These are phyloP conservation scores for Penicillium verhagenii DNA, from an alignment of 495 filamentous ascomycete species.

Conservation along the genomic window DNA sequence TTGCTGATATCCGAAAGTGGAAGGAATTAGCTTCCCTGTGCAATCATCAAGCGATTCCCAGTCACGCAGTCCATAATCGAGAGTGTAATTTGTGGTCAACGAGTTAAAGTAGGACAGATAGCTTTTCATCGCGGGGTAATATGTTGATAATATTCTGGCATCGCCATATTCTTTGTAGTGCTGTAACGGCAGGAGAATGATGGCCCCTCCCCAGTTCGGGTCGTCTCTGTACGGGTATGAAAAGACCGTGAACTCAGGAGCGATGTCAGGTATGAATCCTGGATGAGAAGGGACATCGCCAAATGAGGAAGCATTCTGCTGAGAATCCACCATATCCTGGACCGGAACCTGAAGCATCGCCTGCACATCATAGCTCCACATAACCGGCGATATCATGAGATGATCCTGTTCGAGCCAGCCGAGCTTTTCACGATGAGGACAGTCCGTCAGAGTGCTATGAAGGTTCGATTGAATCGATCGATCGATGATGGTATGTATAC, in stretches of 20 bases:
- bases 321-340: neutral
- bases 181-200: neutral
- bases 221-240: neutral
- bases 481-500: neutral
- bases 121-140: neutral
- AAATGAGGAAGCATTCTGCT: neutral
- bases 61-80: neutral
- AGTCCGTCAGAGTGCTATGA: neutral
- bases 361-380: neutral
- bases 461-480: neutral
- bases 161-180: neutral
- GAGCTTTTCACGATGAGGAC: neutral
- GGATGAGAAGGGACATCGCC: neutral
- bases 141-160: neutral
- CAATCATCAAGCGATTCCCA: neutral
- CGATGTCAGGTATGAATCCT: neutral
- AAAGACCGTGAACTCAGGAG: neutral
- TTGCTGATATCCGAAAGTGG: neutral
- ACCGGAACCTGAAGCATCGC: neutral
- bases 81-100: neutral
- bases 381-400: neutral
- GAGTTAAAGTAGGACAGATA: neutral
- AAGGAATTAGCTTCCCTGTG: neutral
- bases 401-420: neutral
- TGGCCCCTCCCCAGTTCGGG: neutral